phyloP scores from a whole-genome alignment of 495 filamentous ascomycete genomes.

The Pseudoneurospora amorphoporcata region DNA sequence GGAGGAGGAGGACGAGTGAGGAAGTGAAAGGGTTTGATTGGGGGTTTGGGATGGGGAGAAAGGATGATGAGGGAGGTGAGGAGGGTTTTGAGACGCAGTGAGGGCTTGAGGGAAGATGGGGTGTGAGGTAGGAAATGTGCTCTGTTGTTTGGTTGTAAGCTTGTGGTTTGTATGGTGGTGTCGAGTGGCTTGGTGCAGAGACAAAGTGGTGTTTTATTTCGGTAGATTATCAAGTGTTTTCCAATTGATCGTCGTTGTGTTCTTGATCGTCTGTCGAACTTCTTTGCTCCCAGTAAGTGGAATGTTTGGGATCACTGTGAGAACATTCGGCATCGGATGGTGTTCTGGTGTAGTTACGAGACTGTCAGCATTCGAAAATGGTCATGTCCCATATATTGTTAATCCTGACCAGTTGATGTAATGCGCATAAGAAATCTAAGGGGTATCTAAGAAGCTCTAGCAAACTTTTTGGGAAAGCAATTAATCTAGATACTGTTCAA shows the following conservation, averaged over 20 bases:
- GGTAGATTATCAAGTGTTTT: not conserved
- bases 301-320: no score
- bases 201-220: not conserved
- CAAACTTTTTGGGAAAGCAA: not conserved
- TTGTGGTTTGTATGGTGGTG: not conserved
- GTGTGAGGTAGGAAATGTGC: not conserved
- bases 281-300: no score
- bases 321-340: no score
- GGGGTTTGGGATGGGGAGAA: not conserved
- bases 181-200: not conserved
- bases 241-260: not conserved
- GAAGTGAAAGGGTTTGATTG: not conserved
- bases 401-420: not conserved
- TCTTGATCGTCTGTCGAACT: no score
- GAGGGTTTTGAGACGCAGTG: not conserved
- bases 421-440: not conserved
- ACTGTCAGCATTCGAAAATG: not conserved
- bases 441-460: not conserved
- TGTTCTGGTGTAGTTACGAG: not conserved
- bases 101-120: not conserved
- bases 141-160: not conserved
- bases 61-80: not conserved
- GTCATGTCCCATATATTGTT: not conserved
- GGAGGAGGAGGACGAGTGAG: not conserved
- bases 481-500: not conserved